Evolutionary conservation across 495 filamentous ascomycete genomes (phyloP).

Genomic region (Annulohypoxylon stygium): DNA sequence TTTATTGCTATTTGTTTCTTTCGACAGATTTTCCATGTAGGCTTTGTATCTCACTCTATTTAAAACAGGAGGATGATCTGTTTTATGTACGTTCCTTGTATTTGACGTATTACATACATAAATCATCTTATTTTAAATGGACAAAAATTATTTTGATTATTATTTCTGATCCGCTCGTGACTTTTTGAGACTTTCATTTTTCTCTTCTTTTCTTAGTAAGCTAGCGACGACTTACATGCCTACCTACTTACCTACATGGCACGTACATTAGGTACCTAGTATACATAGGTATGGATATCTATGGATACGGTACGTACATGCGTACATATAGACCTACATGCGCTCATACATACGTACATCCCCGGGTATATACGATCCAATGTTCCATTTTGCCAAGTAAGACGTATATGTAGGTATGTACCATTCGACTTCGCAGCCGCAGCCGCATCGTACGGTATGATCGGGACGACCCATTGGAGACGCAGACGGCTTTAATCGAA

Average conservation of each 20-base stretch:
- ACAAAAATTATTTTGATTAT: neutral
- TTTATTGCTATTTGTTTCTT: neutral
- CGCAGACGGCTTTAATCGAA: neutral
- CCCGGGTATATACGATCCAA: neutral
- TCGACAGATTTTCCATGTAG: too few relatives aligned
- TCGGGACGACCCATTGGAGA: conserved; percentile 3
- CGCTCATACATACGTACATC: neutral
- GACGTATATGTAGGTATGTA: conserved; percentile 1
- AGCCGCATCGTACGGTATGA: conserved; percentile 7
- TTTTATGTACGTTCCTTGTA: conserved; percentile 2
- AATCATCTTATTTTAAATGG: neutral
- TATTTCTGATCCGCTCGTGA: conserved; percentile 27
- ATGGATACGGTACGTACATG: neutral
- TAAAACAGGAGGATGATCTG: neutral
- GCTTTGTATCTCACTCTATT: neutral
- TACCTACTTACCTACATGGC: neutral
- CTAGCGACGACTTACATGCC: conserved; percentile 6
- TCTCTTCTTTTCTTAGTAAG: conserved; percentile 17
- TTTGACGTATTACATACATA: conserved; percentile 7
- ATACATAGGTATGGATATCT: neutral
- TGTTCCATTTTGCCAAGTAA: conserved; percentile 7
- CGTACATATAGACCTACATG: neutral
- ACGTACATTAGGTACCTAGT: too few relatives aligned
- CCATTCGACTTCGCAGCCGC: conserved; percentile 4
- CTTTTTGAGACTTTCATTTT: conserved; percentile 2